Evolutionary conservation across 2,329 filamentous ascomycete genomes (phyloP), one percentile per base, ranked within the genome.

Genomic region (Penicillium hordei): DNA sequence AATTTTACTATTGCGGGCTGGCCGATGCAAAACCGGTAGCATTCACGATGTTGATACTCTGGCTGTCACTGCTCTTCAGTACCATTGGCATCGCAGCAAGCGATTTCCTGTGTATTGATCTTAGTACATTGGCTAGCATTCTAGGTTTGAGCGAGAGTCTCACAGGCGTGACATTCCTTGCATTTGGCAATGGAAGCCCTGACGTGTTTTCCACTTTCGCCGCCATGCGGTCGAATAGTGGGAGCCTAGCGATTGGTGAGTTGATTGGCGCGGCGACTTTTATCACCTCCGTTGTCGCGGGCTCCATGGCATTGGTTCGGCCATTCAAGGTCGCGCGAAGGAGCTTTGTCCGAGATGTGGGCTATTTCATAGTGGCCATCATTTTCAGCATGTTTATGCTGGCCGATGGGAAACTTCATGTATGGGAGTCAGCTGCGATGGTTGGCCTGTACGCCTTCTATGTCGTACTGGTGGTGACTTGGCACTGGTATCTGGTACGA

Each of bases 171-270:
- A 99, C 94, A 0, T 96, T 99, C 69, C 79, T 99, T 52, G 94
- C 94, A 9, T 95, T 99, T 76, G 94, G 94, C 63, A 99, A 99
- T 79, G 94, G 94, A 52, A 97, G 93, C 60, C 94, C 94, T 2
- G 94, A 99, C 75, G 93, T 99, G 45, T 99, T 99, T 76, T 97
- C 93, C 64, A 99, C 94, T 2, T 97, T 99, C 77, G 94, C 94
- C 17, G 95, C 94, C 65, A 97, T 99, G 91, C 88, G 88, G 69
- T 96, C 93, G 25, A 91, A 97, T 70, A 97, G 93, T 72, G 93
- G 93, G n/a, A 95, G 93, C 78, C 85, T 99, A 81, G 94, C 94
- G 1, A 87, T 99, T 40, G 94, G 94, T 45, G 94, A 99, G 78
- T 82, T 99, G 50, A 91, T 99, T 52, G 94, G 94, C 34, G 94